Evolutionary conservation across 805 yeast genomes (phyloP).

Genomic region (Ogataea salicorniae): DNA sequence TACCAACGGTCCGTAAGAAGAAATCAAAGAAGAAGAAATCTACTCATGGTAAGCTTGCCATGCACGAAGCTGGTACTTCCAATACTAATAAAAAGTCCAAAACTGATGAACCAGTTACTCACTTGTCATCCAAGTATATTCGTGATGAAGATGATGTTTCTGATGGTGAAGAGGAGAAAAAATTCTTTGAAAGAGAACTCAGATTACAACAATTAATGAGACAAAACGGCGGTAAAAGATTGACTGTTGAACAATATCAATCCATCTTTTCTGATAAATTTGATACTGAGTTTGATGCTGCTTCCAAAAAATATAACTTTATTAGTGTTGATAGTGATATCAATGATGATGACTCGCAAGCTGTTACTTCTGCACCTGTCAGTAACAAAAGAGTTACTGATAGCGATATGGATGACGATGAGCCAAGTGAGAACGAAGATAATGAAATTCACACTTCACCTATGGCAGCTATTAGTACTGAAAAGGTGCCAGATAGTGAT

Average conservation of each 20-base stretch:
- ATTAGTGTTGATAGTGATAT: constrained; percentile 12
- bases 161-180: constrained; percentile 48
- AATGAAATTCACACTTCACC: constrained; percentile 3
- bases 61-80: constrained; percentile 8
- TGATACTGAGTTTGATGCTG: background rate
- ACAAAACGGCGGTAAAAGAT: constrained; percentile 20
- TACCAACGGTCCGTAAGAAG: constrained; percentile 7
- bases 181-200: constrained; percentile 54
- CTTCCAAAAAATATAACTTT: constrained; percentile 3
- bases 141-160: constrained; percentile 60
- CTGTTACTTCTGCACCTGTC: background rate
- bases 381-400: constrained; percentile 3
- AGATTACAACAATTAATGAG: constrained; percentile 35
- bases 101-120: constrained; percentile 7
- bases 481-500: constrained; percentile 4
- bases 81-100: constrained; percentile 3
- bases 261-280: constrained; percentile 5
- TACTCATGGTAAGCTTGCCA: constrained; percentile 6
- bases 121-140: constrained; percentile 50
- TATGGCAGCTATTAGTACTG: background rate
- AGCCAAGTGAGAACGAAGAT: background rate
- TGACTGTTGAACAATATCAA: constrained; percentile 26
- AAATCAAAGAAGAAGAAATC: constrained; percentile 12
- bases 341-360: background rate
- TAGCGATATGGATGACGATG: constrained; percentile 3